Evolutionary conservation across 2,329 filamentous ascomycete genomes (phyloP).

Genomic region (Ophiostoma himal-ulmi): DNA sequence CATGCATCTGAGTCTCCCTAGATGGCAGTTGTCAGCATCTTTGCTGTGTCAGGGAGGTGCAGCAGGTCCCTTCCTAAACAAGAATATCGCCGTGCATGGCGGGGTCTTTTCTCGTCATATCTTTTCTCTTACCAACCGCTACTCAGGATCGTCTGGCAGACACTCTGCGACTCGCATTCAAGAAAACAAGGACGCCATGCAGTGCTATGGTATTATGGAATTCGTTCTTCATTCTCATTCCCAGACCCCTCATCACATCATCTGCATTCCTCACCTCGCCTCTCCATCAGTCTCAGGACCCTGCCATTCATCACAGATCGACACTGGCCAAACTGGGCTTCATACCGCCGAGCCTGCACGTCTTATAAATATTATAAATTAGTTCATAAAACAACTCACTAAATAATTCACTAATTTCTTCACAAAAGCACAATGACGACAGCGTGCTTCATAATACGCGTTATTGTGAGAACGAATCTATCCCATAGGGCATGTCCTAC

Average conservation of each 20-base stretch:
- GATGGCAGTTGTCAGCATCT: not conserved
- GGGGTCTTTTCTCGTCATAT: not conserved
- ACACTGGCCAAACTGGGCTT: not conserved
- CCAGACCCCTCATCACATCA: not conserved
- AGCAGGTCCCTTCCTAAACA: constrained; percentile 4
- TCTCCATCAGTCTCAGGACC: not conserved
- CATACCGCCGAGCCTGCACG: not conserved
- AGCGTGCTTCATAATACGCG: not conserved
- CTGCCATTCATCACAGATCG: not conserved
- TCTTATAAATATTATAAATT: too few species aligned
- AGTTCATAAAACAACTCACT: not conserved
- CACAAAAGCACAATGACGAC: constrained; percentile 3
- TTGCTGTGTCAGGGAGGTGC: not conserved
- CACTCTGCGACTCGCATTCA: too few species aligned
- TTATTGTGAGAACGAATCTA: not conserved
- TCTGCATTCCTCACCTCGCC: not conserved
- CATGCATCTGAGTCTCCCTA: not conserved
- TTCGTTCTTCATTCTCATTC: not conserved
- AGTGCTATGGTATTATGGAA: not conserved
- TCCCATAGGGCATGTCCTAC: not conserved
- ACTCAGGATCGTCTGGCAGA: too few species aligned
- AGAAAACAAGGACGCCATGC: not conserved
- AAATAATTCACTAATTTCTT: not conserved
- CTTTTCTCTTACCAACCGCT: too few species aligned
- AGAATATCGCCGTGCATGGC: constrained; percentile 10